A percentile compares a stretch with the other conserved stretches of the same genome.
phyloP scores from a whole-genome alignment of 768 basidiomycete species.

The Phylloporus rhodoxanthus region DNA sequence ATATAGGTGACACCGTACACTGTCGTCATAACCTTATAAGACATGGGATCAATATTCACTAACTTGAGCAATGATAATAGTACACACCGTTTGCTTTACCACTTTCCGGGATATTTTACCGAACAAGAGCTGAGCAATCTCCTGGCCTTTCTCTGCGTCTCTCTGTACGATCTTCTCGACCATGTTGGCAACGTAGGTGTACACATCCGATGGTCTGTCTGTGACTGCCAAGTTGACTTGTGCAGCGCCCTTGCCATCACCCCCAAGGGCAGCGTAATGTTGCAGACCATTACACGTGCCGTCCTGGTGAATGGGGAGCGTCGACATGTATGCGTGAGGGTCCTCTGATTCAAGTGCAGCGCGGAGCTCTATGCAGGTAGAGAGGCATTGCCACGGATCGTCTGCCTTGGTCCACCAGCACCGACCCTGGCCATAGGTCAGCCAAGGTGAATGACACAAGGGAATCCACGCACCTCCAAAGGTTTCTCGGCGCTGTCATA shows the following conservation, averaged over 20 bases:
- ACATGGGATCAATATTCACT: background rate
- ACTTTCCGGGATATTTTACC: conserved; percentile 88
- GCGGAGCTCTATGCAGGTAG: conserved; percentile 85
- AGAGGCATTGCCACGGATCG: conserved; percentile 97
- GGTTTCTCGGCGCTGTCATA: conserved; percentile 81
- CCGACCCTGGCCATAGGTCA: conserved; percentile 42
- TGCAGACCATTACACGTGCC: conserved; percentile 98
- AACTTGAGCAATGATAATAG: background rate
- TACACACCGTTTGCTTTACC: conserved; percentile 87
- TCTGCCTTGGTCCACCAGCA: conserved; percentile 91
- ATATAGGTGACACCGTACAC: conserved; percentile 97
- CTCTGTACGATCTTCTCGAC: conserved; percentile 62
- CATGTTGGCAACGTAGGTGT: conserved; percentile 84
- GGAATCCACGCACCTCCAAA: conserved; percentile 47
- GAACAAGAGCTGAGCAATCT: conserved; percentile 53
- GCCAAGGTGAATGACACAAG: background rate
- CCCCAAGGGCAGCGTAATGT: conserved; percentile 97
- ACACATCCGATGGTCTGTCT: conserved; percentile 90
- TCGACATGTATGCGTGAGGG: conserved; percentile 51
- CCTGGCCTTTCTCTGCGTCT: conserved; percentile 48
- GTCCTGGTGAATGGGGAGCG: conserved; percentile 93
- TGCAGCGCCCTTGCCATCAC: conserved; percentile 78
- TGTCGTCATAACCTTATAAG: conserved; percentile 86
- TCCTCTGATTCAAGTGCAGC: conserved; percentile 69
- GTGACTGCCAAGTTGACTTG: conserved; percentile 88